Evolutionary conservation across 108 stramenopile species (phyloP), one percentile per base, ranked within the genome.

Genomic region (Stephanodiscus minutulus): DNA sequence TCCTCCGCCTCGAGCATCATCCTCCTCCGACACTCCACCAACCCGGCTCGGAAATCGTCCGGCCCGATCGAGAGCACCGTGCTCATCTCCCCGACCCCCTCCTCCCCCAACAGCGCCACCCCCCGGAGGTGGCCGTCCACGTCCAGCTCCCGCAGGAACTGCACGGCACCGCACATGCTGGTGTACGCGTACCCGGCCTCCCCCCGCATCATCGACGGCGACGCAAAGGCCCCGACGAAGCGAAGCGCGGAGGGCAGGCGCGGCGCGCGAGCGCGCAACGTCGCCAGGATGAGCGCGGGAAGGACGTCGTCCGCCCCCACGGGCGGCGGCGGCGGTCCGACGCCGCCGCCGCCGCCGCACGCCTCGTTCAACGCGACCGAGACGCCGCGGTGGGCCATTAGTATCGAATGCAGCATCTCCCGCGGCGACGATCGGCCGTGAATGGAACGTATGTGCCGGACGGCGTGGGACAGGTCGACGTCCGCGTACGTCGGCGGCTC

Each of bases 111-210:
- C 41, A 77, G 44, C 7, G 70, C 43, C 4, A 79, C 77, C 43
- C 75, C 77, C 22, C 58, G 54, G 55, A 77, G 61, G 57, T 81
- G 68, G 6, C 68, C 66, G 18, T 65, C 77, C 54, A 79, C 58
- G 31, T 94, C 82, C 46, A 94, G 66, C 55, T 89, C 90, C 28
- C 72, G 83, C 22, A 95, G 63, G 70, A 92, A 95, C 66, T 95
- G 91, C 10, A 92, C 85, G 17, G 93, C 93, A 36, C 91, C 85
- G 47, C 88, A 95, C 17, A 95, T 66, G 48, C 89, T 92, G 12
- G 93, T 95, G 54, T 78, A 92, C 2, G 91, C 91, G 74, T 95
- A 95, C 48, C 90, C 93, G 25, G 89, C 85, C 73, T 94, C 91
- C 36, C 91, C 91, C 50, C 88, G 69, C 43, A 91, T 46, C 49